Base-by-base conservation (phyloP, 345 rosid genomes). In the Fremontodendron californicum region DNA sequence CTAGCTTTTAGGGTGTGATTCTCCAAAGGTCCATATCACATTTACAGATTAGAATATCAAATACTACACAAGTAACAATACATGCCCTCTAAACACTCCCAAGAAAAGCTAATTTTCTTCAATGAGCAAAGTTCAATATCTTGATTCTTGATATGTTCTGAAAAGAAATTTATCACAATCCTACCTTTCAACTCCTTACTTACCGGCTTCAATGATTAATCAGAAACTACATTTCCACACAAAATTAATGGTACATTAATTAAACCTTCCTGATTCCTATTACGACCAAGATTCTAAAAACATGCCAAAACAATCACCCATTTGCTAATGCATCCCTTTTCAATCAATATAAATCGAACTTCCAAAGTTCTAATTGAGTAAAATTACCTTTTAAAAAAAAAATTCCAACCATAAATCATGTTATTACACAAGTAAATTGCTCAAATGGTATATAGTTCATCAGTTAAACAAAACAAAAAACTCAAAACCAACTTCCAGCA, bases 261-360 rank as follows among this genome's bases (percentile, higher is more conserved):
- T 27, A n/a, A 78, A 75, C 57, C 35, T 39, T 19, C 46, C 48
- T 54, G 25, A 67, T 74, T 80, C 67, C 48, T 39, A 40, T n/a
- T 43, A 49, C 15, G 18, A 60, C 52, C 68, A 65, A 64, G 74
- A 55, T 12, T 77, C 71, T 10, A 69, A 63, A 77, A 71, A 9
- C 75, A 19, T 72, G 23, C 35, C 48, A 27, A 29, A 58, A 46
- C 18, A 60, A 25, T 45, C 48, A 73, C 21, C 45, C 46, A 52
- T 33, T 37, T 55, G 15, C 35, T 12, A 75, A 49, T 21, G 15
- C 37, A 29, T 7, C 10, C 2, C 21, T 57, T 31, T 63, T 62
- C 74, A 73, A 13, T 55, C 76, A 73, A 40, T 21, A 72, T 35
- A 4, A 52, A 54, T 72, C 75, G 12, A 52, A 10, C 63, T 37